Conservation (phyloP, 176 grass and related monocot species). For the Aegilops bicornis region DNA sequence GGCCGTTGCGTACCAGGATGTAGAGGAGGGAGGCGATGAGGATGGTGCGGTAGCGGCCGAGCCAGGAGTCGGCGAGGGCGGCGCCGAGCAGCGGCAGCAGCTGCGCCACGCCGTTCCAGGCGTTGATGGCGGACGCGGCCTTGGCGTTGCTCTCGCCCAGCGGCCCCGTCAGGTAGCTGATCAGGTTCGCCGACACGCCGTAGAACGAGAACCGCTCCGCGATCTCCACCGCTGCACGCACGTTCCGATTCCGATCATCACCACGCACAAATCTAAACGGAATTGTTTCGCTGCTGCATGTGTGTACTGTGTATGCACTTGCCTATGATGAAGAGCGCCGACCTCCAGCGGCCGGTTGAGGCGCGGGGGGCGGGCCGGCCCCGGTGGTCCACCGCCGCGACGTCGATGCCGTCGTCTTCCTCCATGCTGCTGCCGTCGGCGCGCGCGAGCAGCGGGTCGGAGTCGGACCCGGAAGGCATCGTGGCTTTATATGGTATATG, state of each 20-base stretch:
- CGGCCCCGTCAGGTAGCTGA: constrained; percentile 58
- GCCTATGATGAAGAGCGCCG: constrained; percentile 70
- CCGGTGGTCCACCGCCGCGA: constrained; percentile 44
- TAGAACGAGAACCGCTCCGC: constrained; percentile 48
- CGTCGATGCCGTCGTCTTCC: not conserved
- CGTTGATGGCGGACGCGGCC: constrained; percentile 48
- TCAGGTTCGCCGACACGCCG: constrained; percentile 47
- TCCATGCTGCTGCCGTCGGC: not conserved
- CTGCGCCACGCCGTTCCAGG: constrained; percentile 46
- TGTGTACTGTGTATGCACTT: not conserved
- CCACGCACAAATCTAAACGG: not conserved
- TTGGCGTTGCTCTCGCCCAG: constrained; percentile 36
- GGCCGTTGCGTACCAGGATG: constrained; percentile 10
- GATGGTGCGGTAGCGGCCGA: constrained; percentile 51
- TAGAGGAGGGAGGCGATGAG: constrained; percentile 36
- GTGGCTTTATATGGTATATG: not conserved
- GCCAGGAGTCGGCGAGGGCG: constrained; percentile 39
- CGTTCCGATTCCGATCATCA: not conserved
- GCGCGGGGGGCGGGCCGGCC: constrained; percentile 42
- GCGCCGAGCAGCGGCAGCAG: constrained; percentile 55
- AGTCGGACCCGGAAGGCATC: constrained; percentile 28
- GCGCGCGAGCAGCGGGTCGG: constrained; percentile 32
- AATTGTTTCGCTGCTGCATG: not conserved
- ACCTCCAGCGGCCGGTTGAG: constrained; percentile 50
- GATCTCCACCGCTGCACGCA: constrained; percentile 54